phyloP scores from a whole-genome alignment of 257 asterid genomes.

The Echium plantagineum region DNA sequence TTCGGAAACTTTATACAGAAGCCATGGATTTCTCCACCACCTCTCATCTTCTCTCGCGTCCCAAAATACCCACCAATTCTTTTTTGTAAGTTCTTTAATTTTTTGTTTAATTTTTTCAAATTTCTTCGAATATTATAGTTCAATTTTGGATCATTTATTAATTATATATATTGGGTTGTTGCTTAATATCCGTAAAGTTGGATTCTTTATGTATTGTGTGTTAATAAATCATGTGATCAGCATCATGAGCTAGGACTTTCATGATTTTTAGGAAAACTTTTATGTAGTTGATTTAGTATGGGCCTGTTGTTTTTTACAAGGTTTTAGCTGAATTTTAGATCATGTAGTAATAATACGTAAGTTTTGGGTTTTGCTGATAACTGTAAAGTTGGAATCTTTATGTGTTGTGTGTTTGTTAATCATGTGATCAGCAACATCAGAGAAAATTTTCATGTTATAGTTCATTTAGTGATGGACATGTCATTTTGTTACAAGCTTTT shows the following conservation, averaged over 20 bases:
- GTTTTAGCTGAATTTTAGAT: conserved; percentile 2
- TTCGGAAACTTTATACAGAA: neutral
- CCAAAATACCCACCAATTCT: conserved; percentile 16
- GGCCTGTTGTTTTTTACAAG: neutral
- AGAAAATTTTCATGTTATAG: neutral
- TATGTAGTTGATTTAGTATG: neutral
- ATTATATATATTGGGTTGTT: neutral
- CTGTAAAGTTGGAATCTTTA: neutral
- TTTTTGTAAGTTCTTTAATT: conserved; percentile 31
- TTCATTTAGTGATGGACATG: too few species aligned
- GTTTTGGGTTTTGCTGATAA: neutral
- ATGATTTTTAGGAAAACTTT: neutral
- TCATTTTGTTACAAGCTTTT: too few species aligned
- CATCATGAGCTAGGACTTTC: neutral
- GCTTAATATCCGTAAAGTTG: neutral
- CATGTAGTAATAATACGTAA: neutral
- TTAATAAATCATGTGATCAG: neutral
- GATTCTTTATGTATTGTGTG: neutral
- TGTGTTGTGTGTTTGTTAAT: neutral
- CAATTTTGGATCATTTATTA: neutral
- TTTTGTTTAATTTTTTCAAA: neutral
- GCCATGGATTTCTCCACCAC: conserved; percentile 51
- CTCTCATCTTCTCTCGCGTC: conserved; percentile 32
- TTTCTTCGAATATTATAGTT: conserved; percentile 1
- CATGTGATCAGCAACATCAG: neutral